Percentiles rank a stretch among this genome's conserved stretches.
Conservation (phyloP, 768 basidiomycete species). For the Mycena maculata region DNA sequence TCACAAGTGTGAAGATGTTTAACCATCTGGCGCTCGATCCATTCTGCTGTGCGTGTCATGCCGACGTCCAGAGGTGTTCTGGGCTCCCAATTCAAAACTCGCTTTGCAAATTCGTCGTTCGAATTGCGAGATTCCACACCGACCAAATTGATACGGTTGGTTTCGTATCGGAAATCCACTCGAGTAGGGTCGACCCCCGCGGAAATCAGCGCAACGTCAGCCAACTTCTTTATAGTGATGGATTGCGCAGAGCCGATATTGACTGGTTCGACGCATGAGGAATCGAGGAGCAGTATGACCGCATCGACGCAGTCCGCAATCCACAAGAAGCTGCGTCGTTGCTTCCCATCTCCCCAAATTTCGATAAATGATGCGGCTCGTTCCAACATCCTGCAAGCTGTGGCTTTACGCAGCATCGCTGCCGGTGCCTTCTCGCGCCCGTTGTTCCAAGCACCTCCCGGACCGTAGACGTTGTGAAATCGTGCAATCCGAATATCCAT, state of each 20-base stretch:
- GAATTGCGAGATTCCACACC: slow-evolving; percentile 66
- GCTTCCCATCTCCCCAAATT: slow-evolving; percentile 68
- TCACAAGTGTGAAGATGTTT: background rate
- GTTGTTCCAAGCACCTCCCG: slow-evolving; percentile 61
- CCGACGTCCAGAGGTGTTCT: slow-evolving; percentile 55
- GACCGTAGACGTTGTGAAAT: slow-evolving; percentile 71
- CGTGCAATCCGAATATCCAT: slow-evolving; percentile 61
- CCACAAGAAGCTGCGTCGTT: slow-evolving; percentile 66
- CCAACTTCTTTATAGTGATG: slow-evolving; percentile 56
- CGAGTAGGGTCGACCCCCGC: background rate
- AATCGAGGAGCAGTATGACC: slow-evolving; percentile 55
- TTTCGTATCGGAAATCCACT: background rate
- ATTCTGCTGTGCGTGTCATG: slow-evolving; percentile 57
- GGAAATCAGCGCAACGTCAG: slow-evolving; percentile 49
- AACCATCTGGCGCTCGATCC: slow-evolving; percentile 58
- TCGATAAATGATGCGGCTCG: slow-evolving; percentile 48
- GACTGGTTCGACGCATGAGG: slow-evolving; percentile 48
- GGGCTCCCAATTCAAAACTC: slow-evolving; percentile 57
- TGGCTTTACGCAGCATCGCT: slow-evolving; percentile 65
- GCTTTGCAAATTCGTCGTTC: slow-evolving; percentile 53
- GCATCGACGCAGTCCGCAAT: slow-evolving; percentile 68
- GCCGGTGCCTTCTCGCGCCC: slow-evolving; percentile 72
- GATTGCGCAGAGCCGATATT: slow-evolving; percentile 65
- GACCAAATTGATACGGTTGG: slow-evolving; percentile 32
- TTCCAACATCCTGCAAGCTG: slow-evolving; percentile 44